Evolutionary conservation across 352 stramenopile genomes (phyloP).

Genomic region (Paralagenidium karlingii): DNA sequence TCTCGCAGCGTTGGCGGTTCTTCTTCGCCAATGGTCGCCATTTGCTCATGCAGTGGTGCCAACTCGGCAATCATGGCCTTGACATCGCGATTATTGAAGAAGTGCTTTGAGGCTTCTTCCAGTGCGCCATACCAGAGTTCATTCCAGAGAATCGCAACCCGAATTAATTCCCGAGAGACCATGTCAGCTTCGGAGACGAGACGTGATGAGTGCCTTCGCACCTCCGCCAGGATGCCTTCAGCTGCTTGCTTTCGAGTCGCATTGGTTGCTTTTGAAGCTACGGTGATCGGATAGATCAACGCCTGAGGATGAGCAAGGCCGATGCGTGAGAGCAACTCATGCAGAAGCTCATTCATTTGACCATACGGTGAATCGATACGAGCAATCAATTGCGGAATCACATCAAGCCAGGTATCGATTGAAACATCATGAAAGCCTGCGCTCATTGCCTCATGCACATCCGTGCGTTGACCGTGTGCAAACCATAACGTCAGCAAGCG

Average conservation of each 20-base stretch:
- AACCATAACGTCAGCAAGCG: constrained; percentile 99
- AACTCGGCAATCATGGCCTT: constrained; percentile 95
- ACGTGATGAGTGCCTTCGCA: constrained; percentile 90
- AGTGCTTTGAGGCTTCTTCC: constrained; percentile 96
- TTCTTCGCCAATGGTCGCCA: constrained; percentile 69
- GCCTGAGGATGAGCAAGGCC: constrained; percentile 95
- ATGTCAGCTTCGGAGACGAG: constrained; percentile 97
- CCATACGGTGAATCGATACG: constrained; percentile 75
- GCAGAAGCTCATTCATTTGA: constrained; percentile 68
- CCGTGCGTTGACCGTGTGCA: constrained; percentile 87
- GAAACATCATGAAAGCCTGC: constrained; percentile 88
- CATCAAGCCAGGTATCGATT: constrained; percentile 97
- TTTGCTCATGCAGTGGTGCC: constrained; percentile 86
- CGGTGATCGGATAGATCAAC: constrained; percentile 98
- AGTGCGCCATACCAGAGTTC: constrained; percentile 97
- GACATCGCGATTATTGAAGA: constrained; percentile 96
- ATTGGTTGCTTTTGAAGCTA: constrained; percentile 93
- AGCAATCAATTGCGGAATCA: constrained; percentile 97
- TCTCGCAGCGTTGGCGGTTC: constrained; percentile 75
- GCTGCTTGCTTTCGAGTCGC: constrained; percentile 84
- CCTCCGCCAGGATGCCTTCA: constrained; percentile 90
- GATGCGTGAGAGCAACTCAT: constrained; percentile 86
- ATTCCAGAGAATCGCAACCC: constrained; percentile 98
- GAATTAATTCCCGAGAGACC: constrained; percentile 95
- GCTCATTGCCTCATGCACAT: constrained; percentile 77